Base-by-base conservation (phyloP, 345 rosid species). In the Sonneratia caseolaris region DNA sequence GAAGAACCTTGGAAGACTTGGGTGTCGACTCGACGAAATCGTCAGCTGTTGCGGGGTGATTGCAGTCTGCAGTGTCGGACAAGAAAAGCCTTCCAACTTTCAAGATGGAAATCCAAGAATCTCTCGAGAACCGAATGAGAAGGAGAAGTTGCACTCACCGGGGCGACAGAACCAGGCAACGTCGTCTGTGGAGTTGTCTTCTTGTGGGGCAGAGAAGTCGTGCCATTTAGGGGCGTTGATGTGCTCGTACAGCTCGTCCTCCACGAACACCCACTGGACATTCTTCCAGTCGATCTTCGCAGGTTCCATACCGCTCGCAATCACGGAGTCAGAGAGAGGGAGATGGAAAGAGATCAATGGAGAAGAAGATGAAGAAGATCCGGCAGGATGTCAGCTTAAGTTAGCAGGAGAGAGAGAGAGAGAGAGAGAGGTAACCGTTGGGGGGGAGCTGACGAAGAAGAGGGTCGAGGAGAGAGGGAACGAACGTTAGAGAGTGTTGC, bases 271-370 rank as follows among this genome's bases (percentile, higher is more conserved):
- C 37, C 91, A 95, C 18, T 92, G 92, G 32, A 92, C 72, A 72
- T 81, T 85, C 74, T 86, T 90, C 99, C 99, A 95, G 53, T 95
- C 99, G 67, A 95, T 95, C 57, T 89, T 88, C 2, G 96, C 98
- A 21, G 96, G 90, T 72, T 94, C 96, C 98, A 94, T 32, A 57
- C 47, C 9, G 24, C 67, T 37, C 43, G 15, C 42, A 16, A 57
- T 37, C 43, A 24, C 42, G n/a, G 14, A 43, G 24, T 35, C 32
- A 7, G 24, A 16, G 35, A 42, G 13, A 2, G 51, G 2, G 13
- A 3, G n/a, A 35, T 9, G 18, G 53, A 18, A 7, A 15, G 74
- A 37, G 40, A 45, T 32, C 45, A 42, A 47, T 40, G 48, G 43
- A 47, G 56, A 73, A 53, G 51, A 59, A 9, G 35, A 37, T n/a